Conservation (phyloP, 345 rosid species). For the Leavenworthia alabamica region DNA sequence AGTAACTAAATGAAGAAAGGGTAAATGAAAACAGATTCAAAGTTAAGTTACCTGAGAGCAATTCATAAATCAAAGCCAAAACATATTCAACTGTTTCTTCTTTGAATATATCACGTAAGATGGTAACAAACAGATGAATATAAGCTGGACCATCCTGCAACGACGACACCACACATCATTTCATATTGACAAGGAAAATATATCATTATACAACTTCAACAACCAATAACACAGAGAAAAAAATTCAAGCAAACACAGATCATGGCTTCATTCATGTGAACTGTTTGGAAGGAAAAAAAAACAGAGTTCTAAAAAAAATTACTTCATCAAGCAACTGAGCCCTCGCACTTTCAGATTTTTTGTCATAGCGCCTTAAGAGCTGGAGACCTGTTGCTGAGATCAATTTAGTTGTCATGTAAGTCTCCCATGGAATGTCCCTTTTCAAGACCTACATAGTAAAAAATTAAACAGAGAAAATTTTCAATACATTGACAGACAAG, state of each 20-base stretch:
- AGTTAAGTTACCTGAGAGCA: conserved; percentile 58
- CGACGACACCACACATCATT: conserved; percentile 10
- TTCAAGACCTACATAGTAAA: conserved; percentile 57
- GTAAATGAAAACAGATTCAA: no score
- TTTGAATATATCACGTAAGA: conserved; percentile 77
- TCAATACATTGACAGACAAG: no score
- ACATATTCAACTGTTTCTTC: conserved; percentile 99
- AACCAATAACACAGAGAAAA: no score
- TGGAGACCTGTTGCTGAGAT: conserved; percentile 82
- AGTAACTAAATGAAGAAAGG: no score
- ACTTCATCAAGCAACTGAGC: conserved; percentile 92
- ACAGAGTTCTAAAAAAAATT: conserved; percentile 15
- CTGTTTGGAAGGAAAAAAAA: neutral
- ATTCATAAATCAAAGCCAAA: conserved; percentile 82
- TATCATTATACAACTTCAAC: no score
- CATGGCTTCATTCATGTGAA: no score
- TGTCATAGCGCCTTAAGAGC: conserved; percentile 81
- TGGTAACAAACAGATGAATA: conserved; percentile 74
- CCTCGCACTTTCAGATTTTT: conserved; percentile 62
- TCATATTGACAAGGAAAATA: neutral
- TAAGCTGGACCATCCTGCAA: conserved; percentile 96
- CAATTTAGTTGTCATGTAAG: conserved; percentile 91
- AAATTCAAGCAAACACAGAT: no score
- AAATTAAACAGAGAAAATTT: neutral
- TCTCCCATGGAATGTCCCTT: conserved; percentile 99